Percentiles rank a stretch among this genome's conserved stretches.
phyloP scores from a whole-genome alignment of 2,329 filamentous ascomycete genomes.

The Pseudogymnoascus sp. region DNA sequence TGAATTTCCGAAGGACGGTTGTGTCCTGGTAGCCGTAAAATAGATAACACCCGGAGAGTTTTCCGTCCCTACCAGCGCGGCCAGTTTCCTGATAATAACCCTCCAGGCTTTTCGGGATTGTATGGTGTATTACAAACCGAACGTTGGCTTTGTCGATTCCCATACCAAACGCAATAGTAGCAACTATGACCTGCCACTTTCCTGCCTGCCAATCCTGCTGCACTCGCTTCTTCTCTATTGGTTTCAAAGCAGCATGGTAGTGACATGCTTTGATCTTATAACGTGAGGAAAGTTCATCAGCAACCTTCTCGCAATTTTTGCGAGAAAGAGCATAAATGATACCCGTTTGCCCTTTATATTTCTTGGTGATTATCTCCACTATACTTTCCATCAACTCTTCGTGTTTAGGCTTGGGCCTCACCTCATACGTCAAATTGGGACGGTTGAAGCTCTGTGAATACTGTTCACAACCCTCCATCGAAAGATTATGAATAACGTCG shows the following conservation, averaged over 20 bases:
- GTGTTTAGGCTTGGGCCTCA: constrained; percentile 63
- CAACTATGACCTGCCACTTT: constrained; percentile 80
- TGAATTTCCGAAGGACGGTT: constrained; percentile 68
- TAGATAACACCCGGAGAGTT: constrained; percentile 80
- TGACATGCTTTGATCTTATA: constrained; percentile 68
- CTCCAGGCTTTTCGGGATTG: constrained; percentile 88
- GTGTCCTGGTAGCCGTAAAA: constrained; percentile 81
- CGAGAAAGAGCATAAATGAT: constrained; percentile 92
- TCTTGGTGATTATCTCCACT: constrained; percentile 58
- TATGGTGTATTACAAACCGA: constrained; percentile 91
- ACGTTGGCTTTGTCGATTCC: constrained; percentile 99
- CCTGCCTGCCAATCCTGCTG: constrained; percentile 81
- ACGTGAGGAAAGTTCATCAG: constrained; percentile 55
- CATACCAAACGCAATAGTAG: constrained; percentile 98
- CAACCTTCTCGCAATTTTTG: constrained; percentile 74
- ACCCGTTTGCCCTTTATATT: constrained; percentile 68
- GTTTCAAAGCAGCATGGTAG: constrained; percentile 76
- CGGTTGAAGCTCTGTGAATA: constrained; percentile 95
- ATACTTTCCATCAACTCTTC: constrained; percentile 46
- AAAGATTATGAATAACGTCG: constrained; percentile 87
- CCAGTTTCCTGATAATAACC: constrained; percentile 99
- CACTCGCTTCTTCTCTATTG: constrained; percentile 60
- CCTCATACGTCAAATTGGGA: constrained; percentile 88
- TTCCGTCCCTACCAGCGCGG: constrained; percentile 85
- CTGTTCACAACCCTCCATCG: constrained; percentile 67